Conservation (phyloP, 2,329 filamentous ascomycete species). For the Cladosporium sp. region DNA sequence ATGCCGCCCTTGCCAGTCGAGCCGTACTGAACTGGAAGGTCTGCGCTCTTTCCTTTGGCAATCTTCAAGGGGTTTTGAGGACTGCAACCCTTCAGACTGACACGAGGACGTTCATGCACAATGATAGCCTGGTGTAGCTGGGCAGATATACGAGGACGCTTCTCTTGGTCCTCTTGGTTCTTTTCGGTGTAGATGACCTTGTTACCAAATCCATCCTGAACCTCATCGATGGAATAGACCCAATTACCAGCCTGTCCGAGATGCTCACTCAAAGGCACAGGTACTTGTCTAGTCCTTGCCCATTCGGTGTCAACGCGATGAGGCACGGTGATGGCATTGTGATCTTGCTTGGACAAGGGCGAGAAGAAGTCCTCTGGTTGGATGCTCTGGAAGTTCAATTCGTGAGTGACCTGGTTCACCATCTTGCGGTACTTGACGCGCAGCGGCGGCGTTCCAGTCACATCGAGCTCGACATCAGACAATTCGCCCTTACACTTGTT, state of each 20-base stretch:
- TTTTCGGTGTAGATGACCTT: conserved; percentile 67
- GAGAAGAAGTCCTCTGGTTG: conserved; percentile 84
- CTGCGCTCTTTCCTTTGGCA: conserved; percentile 65
- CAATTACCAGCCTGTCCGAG: conserved; percentile 74
- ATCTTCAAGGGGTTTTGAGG: conserved; percentile 76
- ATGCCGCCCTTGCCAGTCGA: conserved; percentile 55
- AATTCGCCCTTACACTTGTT: conserved; percentile 82
- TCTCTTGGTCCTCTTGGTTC: conserved; percentile 59
- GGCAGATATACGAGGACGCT: conserved; percentile 42
- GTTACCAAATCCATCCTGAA: conserved; percentile 88
- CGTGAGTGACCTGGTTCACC: conserved; percentile 77
- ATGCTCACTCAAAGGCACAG: conserved; percentile 85
- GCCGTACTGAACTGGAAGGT: conserved; percentile 68
- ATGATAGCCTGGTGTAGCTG: conserved; percentile 70
- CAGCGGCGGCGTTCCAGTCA: conserved; percentile 83
- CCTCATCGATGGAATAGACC: conserved; percentile 88
- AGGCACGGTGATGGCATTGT: conserved; percentile 50
- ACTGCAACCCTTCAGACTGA: conserved; percentile 71
- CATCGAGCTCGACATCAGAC: conserved; percentile 77
- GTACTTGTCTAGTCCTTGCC: conserved; percentile 71
- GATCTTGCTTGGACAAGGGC: conserved; percentile 61
- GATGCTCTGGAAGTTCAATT: conserved; percentile 87
- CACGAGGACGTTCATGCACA: conserved; percentile 80
- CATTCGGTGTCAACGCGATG: conserved; percentile 69
- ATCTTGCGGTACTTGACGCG: conserved; percentile 89